phyloP scores from a whole-genome alignment of 306 rosid genomes.

The Dalbergia cultrata region DNA sequence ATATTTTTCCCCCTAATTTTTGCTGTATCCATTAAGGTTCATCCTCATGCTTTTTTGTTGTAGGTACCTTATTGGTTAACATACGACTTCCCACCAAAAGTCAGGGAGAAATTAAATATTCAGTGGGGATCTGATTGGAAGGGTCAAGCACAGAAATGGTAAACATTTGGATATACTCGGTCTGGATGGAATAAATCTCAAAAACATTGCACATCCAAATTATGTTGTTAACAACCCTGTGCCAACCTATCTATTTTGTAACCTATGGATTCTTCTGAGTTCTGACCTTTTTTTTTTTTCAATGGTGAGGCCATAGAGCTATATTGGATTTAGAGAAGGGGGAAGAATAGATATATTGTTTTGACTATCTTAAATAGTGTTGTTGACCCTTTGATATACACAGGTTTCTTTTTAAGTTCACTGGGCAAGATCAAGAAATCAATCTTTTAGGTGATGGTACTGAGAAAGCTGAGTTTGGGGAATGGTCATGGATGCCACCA shows the following conservation, averaged over 20 bases:
- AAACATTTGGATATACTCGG: conserved; percentile 40
- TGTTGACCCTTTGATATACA: conserved; percentile 23
- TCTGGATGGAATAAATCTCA: conserved; percentile 34
- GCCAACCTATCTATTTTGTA: conserved; percentile 16
- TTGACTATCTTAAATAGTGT: neutral
- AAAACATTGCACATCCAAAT: neutral
- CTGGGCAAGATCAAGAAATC: conserved; percentile 82
- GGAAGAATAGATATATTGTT: conserved; percentile 21
- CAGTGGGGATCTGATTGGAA: conserved; percentile 94
- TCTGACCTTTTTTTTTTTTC: neutral
- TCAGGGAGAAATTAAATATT: conserved; percentile 69
- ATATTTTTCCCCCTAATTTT: neutral
- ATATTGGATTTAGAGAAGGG: conserved; percentile 8
- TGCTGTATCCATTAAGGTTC: conserved; percentile 20
- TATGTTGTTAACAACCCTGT: conserved; percentile 9
- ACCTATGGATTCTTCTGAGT: neutral
- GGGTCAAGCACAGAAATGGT: conserved; percentile 98
- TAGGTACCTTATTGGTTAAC: conserved; percentile 91
- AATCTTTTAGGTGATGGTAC: conserved; percentile 96
- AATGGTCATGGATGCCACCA: conserved; percentile 88
- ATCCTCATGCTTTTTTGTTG: conserved; percentile 42
- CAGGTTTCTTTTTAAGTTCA: conserved; percentile 87
- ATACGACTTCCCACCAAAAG: conserved; percentile 89
- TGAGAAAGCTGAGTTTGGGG: conserved; percentile 91
- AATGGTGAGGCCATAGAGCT: neutral